Conservation (phyloP, 2,329 filamentous ascomycete species). For the Pseudogymnoascus sp. region DNA sequence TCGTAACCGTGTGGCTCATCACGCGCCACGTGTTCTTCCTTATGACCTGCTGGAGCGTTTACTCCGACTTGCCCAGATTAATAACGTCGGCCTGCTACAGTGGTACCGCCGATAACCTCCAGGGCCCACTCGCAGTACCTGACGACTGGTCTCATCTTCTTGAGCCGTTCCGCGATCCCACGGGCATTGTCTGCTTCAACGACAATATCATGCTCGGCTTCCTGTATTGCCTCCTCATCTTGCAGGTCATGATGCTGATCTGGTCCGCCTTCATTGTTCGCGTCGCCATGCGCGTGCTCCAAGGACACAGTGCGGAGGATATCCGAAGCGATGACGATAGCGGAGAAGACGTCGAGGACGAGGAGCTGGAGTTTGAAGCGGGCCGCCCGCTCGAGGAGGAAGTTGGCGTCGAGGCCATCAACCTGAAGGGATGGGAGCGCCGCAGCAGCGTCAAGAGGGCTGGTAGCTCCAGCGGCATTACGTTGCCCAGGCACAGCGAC, state of each 20-base stretch:
- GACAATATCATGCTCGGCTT: slow-evolving; percentile 68
- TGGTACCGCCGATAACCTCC: slow-evolving; percentile 47
- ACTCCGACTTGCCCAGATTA: slow-evolving; percentile 52
- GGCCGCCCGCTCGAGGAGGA: slow-evolving; percentile 59
- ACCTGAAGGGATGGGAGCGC: slow-evolving; percentile 40
- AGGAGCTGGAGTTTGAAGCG: neutral
- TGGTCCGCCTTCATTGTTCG: slow-evolving; percentile 89
- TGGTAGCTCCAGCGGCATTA: slow-evolving; percentile 26
- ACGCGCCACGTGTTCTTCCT: slow-evolving; percentile 76
- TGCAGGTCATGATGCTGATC: slow-evolving; percentile 72
- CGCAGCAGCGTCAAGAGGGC: slow-evolving; percentile 23
- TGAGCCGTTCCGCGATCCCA: slow-evolving; percentile 64
- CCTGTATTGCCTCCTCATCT: slow-evolving; percentile 63
- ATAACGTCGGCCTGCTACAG: slow-evolving; percentile 67
- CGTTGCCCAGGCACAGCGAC: slow-evolving; percentile 24
- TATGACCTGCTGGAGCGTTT: slow-evolving; percentile 75
- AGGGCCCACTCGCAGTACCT: slow-evolving; percentile 45
- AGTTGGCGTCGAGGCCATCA: slow-evolving; percentile 64
- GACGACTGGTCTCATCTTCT: slow-evolving; percentile 55
- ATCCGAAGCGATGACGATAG: slow-evolving; percentile 79
- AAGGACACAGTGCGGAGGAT: slow-evolving; percentile 73
- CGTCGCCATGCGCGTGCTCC: slow-evolving; percentile 73
- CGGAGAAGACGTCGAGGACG: slow-evolving; percentile 52
- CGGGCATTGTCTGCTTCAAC: slow-evolving; percentile 75
- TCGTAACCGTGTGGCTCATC: slow-evolving; percentile 78